phyloP scores from a whole-genome alignment of 805 yeast species.

The Yamadazyma endophytica region DNA sequence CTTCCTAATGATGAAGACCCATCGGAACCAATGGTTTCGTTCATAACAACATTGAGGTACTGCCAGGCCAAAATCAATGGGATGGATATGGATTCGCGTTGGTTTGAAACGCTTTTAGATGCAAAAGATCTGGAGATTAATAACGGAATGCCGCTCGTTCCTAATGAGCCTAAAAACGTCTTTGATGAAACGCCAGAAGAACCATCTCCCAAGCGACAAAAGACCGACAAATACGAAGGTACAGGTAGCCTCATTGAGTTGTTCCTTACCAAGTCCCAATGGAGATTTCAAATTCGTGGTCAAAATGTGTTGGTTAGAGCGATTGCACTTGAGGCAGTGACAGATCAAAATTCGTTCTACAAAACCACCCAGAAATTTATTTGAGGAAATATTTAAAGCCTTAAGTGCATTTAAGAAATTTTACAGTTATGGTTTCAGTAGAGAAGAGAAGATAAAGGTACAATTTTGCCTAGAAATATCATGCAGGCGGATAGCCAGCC shows the following conservation, averaged over 20 bases:
- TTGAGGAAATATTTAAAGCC: too few relatives aligned
- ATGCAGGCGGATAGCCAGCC: too few relatives aligned
- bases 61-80: constrained; percentile 32
- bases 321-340: constrained; percentile 21
- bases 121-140: constrained; percentile 3
- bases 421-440: too few relatives aligned
- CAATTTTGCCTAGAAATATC: too few relatives aligned
- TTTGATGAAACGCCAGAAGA: constrained; percentile 1
- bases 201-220: too few relatives aligned
- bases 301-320: too few relatives aligned
- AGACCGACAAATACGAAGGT: constrained; percentile 10
- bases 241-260: constrained; percentile 42
- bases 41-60: constrained; percentile 23
- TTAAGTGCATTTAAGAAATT: too few relatives aligned
- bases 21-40: constrained; percentile 12
- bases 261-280: constrained; percentile 38
- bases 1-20: constrained; percentile 13
- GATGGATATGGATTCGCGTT: constrained; percentile 25
- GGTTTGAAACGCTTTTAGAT: constrained; percentile 29
- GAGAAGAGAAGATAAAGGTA: too few relatives aligned
- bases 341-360: constrained; percentile 14
- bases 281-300: too few relatives aligned
- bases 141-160: constrained; percentile 1
- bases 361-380: too few relatives aligned
- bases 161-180: neutral